Base-by-base conservation (phyloP, 495 filamentous ascomycete species). In the Aspergillus ellipticus region DNA sequence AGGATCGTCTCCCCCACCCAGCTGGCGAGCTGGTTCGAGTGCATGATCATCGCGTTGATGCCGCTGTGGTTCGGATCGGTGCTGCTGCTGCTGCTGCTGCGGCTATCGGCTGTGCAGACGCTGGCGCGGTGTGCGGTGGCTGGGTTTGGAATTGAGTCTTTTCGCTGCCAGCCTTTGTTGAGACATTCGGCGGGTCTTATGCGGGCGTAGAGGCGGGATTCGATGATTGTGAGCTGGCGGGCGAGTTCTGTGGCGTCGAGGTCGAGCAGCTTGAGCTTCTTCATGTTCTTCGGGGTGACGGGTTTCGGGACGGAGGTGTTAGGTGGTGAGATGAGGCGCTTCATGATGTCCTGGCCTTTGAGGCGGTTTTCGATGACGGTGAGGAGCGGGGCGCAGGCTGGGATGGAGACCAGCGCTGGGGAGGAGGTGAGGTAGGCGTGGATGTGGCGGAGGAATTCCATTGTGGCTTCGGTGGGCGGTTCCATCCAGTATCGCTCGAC, bases 1-100 rank as follows among this genome's bases (percentile, higher is more conserved):
- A 97, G 73, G 57, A 97, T 94, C 85, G 95, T 91, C 67, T 94
- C 89, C 11, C 89, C 91, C 42, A 96, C 91, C 92, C 92, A 96
- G 66, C 96, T 96, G 17, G 92, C 94, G 65, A 96, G 82, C 67
- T 95, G 91, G 64, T 97, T 97, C 0, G 91, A 96, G 66, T 96
- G 92, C 49, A 93, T 77, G 68, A 97, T 97, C 56, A 96, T 79
- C 1, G 89, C 87, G 63, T 92, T 93, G 55, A 96, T 86, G 63
- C 96, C 95, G 3, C 89, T 82, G 10, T 91, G 89, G 8, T 35
- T 15, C n/a, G 88, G 88, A 60, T 95, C 90, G 0, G 85, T 79
- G 49, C 88, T 89, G 37, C 4, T 79, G 24, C 24, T 28, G 7
- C 24, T 7, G 7, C 4, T 7, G 24, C 4, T 28, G 24, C 24